Evolutionary conservation across 345 rosid species (phyloP).

Genomic region (Atalantia buxifolia): DNA sequence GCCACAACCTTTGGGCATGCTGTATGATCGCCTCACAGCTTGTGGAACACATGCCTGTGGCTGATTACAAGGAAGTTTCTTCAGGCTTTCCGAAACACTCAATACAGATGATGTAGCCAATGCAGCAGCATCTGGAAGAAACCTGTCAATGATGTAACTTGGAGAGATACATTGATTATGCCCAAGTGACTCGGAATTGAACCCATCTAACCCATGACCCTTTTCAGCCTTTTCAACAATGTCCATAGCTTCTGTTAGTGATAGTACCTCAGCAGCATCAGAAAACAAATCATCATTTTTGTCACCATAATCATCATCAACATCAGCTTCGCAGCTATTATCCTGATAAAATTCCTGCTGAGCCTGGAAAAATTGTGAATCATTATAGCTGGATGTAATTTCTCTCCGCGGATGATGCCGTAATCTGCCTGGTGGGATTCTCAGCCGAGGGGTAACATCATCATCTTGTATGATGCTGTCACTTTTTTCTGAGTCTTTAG

Average conservation of each 20-base stretch:
- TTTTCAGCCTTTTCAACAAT: slow-evolving; percentile 51
- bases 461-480: slow-evolving; percentile 16
- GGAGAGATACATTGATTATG: slow-evolving; percentile 37
- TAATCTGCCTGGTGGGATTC: slow-evolving; percentile 60
- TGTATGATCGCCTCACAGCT: slow-evolving; percentile 20
- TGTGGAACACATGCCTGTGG: slow-evolving; percentile 20
- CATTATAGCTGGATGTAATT: neutral
- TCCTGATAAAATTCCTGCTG: slow-evolving; percentile 5
- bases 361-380: neutral
- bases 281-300: slow-evolving; percentile 33
- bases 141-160: slow-evolving; percentile 68
- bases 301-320: slow-evolving; percentile 26
- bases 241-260: slow-evolving; percentile 83
- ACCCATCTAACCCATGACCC: slow-evolving; percentile 24
- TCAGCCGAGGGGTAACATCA: slow-evolving; percentile 56
- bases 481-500: slow-evolving; percentile 32
- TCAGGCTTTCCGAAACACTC: slow-evolving; percentile 28
- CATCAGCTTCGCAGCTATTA: slow-evolving; percentile 32
- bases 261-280: slow-evolving; percentile 53
- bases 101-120: slow-evolving; percentile 57
- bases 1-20: slow-evolving; percentile 60
- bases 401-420: slow-evolving; percentile 12
- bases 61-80: slow-evolving; percentile 29
- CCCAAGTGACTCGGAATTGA: slow-evolving; percentile 34
- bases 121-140: slow-evolving; percentile 76